Evolutionary conservation across 805 yeast species (phyloP).

Genomic region (Candida anglica): DNA sequence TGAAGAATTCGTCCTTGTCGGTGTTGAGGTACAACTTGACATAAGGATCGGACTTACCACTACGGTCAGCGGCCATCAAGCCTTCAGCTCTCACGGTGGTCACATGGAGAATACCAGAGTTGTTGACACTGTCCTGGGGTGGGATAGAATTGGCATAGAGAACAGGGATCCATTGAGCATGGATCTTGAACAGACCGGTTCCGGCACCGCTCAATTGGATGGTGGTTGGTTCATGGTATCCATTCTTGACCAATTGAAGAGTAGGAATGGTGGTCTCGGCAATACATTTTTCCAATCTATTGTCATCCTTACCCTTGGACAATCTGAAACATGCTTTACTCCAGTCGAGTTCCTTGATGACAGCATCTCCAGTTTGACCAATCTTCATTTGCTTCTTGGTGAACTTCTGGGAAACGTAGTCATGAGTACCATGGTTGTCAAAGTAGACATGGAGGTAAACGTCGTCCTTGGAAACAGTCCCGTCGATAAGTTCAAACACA

Average conservation of each 20-base stretch:
- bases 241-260: slow-evolving; percentile 54
- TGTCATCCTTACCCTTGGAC: slow-evolving; percentile 49
- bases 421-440: slow-evolving; percentile 69
- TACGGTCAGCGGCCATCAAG: slow-evolving; percentile 81
- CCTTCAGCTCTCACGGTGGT: slow-evolving; percentile 60
- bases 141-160: slow-evolving; percentile 54
- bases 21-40: slow-evolving; percentile 66
- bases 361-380: slow-evolving; percentile 61
- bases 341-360: slow-evolving; percentile 73
- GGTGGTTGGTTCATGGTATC: slow-evolving; percentile 59
- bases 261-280: slow-evolving; percentile 69
- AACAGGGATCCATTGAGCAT: slow-evolving; percentile 79
- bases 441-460: slow-evolving; percentile 71
- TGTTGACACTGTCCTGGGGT: slow-evolving; percentile 66
- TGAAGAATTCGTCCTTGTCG: slow-evolving; percentile 52
- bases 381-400: slow-evolving; percentile 34
- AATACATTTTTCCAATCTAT: slow-evolving; percentile 53
- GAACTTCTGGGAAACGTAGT: slow-evolving; percentile 54
- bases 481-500: slow-evolving; percentile 61
- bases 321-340: slow-evolving; percentile 64
- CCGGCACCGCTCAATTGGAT: slow-evolving; percentile 53
- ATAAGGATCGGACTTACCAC: slow-evolving; percentile 94
- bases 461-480: slow-evolving; percentile 50
- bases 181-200: slow-evolving; percentile 51
- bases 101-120: slow-evolving; percentile 67